Base-by-base conservation (phyloP, 768 basidiomycete species). In the Collybia sordida region DNA sequence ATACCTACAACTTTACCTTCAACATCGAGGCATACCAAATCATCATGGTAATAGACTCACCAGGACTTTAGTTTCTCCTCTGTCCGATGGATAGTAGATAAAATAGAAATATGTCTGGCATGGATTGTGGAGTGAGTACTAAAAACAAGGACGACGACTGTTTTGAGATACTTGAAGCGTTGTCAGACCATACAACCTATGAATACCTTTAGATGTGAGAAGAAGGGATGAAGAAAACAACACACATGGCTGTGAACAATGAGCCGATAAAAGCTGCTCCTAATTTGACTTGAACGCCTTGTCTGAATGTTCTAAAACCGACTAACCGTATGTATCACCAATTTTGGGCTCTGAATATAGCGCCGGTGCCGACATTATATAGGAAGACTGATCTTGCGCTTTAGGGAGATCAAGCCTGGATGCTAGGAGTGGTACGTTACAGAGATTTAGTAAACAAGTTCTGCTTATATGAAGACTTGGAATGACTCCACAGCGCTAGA, bases 181-280 rank as follows among this genome's bases (percentile, higher is more conserved):
- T 23, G 70, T 72, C 38, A 70, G 52, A 15, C 70, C 68, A 48
- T 70, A 72, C 38, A 72, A 51, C 52, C 70, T 70, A 27, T 3
- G 9, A 25, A 45, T 27, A 18, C 6, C 36, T 34, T 41, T 43
- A 41, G 49, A 52, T 25, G 24, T 27, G 18, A 19, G 36, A 18
- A 39, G n/a, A n/a, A 1, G 42, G 47, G 12, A 43, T 24, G 37
- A n/a, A 22, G 17, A 40, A 25, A 6, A 24, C 25, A 22, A 50
- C 67, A 24, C 51, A 72, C 70, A 66, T 64, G 21, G 64, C 64
- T 14, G 67, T 59, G 25, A 69, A 46, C 42, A 69, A 59, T n/a
- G 62, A 66, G 23, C 70, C 70, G 37, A 72, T 58, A 25, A 62
- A 58, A 35, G 54, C 50, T 21, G 56, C 54, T 7, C 60, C 60